Conservation (phyloP, 1,284 basidiomycete genomes). For the Thelephora terrestris region DNA sequence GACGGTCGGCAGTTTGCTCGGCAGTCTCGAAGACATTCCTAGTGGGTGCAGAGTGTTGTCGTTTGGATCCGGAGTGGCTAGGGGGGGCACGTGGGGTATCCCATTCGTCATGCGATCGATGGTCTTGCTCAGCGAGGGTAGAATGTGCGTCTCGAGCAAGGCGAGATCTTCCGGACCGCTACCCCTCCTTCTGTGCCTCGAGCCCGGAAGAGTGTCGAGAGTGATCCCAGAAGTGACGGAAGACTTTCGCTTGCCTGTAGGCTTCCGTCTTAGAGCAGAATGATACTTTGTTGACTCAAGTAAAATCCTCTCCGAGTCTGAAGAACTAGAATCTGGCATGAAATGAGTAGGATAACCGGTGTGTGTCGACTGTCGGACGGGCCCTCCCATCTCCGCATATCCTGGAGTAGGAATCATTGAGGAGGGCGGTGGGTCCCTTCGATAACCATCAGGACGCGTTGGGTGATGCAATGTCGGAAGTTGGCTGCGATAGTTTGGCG, state of each 20-base stretch:
- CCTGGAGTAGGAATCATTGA: too few species aligned
- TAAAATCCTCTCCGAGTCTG: neutral
- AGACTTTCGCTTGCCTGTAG: neutral
- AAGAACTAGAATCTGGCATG: neutral
- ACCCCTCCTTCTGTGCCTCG: slow-evolving; percentile 24
- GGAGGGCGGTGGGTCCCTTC: too few species aligned
- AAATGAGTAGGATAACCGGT: neutral
- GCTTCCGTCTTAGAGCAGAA: neutral
- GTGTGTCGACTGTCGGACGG: neutral
- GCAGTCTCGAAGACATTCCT: neutral
- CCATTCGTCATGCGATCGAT: slow-evolving; percentile 55
- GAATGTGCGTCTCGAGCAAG: slow-evolving; percentile 47
- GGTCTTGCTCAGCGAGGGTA: slow-evolving; percentile 61
- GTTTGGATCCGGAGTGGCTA: neutral
- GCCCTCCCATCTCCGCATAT: too few species aligned
- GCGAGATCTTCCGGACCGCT: slow-evolving; percentile 43
- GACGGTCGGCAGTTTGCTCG: neutral
- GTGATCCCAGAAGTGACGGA: neutral
- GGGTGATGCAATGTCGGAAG: too few species aligned
- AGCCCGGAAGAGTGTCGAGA: neutral
- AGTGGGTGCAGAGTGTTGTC: neutral
- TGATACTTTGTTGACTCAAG: neutral
- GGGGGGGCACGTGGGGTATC: neutral
- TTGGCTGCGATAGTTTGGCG: too few species aligned
- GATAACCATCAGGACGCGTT: too few species aligned